phyloP scores from a whole-genome alignment of 352 stramenopile species.

The Phytophthora quininea region DNA sequence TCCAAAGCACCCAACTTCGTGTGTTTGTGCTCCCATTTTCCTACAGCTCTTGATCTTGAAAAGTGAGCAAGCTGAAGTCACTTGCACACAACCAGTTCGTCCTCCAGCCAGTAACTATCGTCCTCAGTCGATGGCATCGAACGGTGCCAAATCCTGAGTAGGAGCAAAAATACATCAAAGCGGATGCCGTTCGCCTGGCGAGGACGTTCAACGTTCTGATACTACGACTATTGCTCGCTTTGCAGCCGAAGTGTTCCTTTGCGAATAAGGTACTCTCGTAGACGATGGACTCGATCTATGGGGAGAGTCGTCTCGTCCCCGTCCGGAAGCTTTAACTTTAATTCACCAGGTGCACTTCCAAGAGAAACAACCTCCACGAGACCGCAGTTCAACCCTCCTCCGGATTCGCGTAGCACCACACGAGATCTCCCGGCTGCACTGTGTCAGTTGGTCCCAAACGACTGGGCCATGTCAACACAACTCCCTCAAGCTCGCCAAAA shows the following conservation, averaged over 20 bases:
- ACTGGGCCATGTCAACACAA: conserved; percentile 55
- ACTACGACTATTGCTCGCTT: conserved; percentile 16
- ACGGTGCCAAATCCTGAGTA: background rate
- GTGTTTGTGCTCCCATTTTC: conserved; percentile 19
- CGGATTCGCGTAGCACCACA: conserved; percentile 41
- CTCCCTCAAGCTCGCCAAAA: conserved; percentile 36
- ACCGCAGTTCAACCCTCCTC: conserved; percentile 4
- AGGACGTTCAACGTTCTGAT: conserved; percentile 23
- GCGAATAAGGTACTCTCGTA: conserved; percentile 48
- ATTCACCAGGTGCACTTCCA: conserved; percentile 13
- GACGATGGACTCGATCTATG: conserved; percentile 28
- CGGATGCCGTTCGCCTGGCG: no score
- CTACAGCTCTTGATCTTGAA: background rate
- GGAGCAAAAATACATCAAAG: conserved; percentile 22
- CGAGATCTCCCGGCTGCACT: conserved; percentile 36
- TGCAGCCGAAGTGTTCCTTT: conserved; percentile 39
- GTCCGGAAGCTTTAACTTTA: conserved; percentile 36
- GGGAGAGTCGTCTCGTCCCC: conserved; percentile 21
- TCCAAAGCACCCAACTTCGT: conserved; percentile 36
- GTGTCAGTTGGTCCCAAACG: conserved; percentile 25
- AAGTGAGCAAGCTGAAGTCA: conserved; percentile 1
- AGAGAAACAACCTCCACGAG: conserved; percentile 43
- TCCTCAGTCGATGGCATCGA: conserved; percentile 21
- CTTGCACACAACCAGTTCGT: conserved; percentile 4
- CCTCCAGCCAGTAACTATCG: conserved; percentile 12